phyloP scores from a whole-genome alignment of 345 rosid species.

The Abelmoschus esculentus region DNA sequence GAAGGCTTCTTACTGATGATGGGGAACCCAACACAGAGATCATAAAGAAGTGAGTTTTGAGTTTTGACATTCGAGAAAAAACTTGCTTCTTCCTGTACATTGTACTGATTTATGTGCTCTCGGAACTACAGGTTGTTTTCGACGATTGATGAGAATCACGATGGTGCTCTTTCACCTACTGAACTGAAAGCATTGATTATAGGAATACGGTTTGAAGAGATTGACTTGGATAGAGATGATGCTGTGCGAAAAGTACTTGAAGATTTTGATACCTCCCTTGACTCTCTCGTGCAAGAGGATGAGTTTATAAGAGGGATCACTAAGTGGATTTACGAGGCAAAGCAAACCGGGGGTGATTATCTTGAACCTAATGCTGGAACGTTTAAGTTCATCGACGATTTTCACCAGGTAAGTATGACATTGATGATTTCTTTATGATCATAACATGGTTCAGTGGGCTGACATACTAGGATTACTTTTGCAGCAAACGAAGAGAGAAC shows the following conservation, averaged over 20 bases:
- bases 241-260: slow-evolving; percentile 50
- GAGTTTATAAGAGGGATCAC: slow-evolving; percentile 56
- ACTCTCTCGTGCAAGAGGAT: slow-evolving; percentile 20
- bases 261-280: slow-evolving; percentile 58
- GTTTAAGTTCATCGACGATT: slow-evolving; percentile 35
- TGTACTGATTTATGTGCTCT: background rate
- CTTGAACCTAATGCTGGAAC: slow-evolving; percentile 39
- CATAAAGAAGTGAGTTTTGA: slow-evolving; percentile 39
- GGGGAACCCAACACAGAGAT: slow-evolving; percentile 49
- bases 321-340: slow-evolving; percentile 50
- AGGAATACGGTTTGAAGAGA: slow-evolving; percentile 75
- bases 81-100: background rate
- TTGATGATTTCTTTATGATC: background rate
- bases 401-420: slow-evolving; percentile 39
- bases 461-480: slow-evolving; percentile 4
- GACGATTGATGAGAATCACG: slow-evolving; percentile 51
- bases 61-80: background rate
- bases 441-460: background rate
- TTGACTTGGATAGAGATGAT: slow-evolving; percentile 56
- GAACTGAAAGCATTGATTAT: slow-evolving; percentile 66
- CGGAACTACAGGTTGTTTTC: slow-evolving; percentile 50
- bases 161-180: slow-evolving; percentile 31
- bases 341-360: slow-evolving; percentile 30
- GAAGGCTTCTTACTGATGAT: slow-evolving; percentile 52
- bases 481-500: slow-evolving; percentile 78